A percentile compares a stretch with the other conserved stretches of the same genome.
Evolutionary conservation across 352 stramenopile genomes (phyloP).

Genomic region (Phytophthora cryptogea): DNA sequence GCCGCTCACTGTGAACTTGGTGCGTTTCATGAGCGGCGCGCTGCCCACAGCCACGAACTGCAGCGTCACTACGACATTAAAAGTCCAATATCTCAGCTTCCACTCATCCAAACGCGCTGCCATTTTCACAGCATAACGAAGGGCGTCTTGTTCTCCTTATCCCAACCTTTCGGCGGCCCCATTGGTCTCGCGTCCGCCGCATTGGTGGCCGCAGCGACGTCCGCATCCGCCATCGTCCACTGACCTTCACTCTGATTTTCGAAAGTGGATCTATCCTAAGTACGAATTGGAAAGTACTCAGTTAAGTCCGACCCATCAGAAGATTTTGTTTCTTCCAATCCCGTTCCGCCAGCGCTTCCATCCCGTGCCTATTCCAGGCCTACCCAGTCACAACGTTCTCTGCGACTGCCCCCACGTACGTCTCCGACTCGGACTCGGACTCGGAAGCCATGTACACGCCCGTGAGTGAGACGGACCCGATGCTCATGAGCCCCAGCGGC

Average conservation of each 20-base stretch:
- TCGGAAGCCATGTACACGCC: slow-evolving; percentile 70
- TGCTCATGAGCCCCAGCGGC: slow-evolving; percentile 56
- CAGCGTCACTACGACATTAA: slow-evolving; percentile 62
- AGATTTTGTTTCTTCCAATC: slow-evolving; percentile 18
- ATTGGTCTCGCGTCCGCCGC: slow-evolving; percentile 16
- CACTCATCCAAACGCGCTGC: background rate
- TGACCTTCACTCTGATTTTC: background rate
- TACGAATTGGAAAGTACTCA: no score
- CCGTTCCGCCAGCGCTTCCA: background rate
- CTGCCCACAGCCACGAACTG: slow-evolving; percentile 85
- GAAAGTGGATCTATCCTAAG: no score
- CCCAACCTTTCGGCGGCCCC: slow-evolving; percentile 43
- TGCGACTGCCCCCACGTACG: slow-evolving; percentile 18
- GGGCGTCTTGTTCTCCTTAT: background rate
- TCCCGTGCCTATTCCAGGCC: background rate
- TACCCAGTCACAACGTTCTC: slow-evolving; percentile 20
- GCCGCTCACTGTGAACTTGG: slow-evolving; percentile 86
- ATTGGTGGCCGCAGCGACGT: background rate
- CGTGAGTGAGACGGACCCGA: slow-evolving; percentile 74
- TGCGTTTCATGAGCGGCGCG: slow-evolving; percentile 86
- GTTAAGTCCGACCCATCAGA: slow-evolving; percentile 2
- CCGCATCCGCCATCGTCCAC: slow-evolving; percentile 11
- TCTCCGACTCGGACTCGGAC: slow-evolving; percentile 31
- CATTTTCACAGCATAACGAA: background rate
- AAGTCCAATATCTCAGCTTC: slow-evolving; percentile 1